phyloP scores from a whole-genome alignment of 2,329 filamentous ascomycete genomes.

The Penicillium sp. region DNA sequence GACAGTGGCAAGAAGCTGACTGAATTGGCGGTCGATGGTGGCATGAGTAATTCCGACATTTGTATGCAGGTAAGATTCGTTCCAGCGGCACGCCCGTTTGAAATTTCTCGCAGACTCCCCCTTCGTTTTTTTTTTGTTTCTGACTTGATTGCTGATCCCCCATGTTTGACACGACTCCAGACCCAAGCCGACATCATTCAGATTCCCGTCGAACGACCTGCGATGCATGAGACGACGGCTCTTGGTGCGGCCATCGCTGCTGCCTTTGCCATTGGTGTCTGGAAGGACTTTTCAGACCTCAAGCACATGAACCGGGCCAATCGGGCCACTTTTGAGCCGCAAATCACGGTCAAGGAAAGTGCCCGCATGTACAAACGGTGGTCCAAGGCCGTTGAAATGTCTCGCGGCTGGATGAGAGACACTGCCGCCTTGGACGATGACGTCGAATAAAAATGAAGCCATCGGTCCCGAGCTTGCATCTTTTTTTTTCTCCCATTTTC shows the following conservation, averaged over 20 bases:
- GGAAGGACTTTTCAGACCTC: slow-evolving; percentile 68
- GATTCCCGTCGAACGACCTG: slow-evolving; percentile 75
- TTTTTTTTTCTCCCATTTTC: slow-evolving; percentile 8
- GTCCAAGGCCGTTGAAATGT: slow-evolving; percentile 74
- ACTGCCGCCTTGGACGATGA: slow-evolving; percentile 23
- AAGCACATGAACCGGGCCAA: slow-evolving; percentile 66
- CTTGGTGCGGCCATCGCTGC: slow-evolving; percentile 84
- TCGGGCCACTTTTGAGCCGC: slow-evolving; percentile 63
- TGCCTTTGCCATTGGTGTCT: slow-evolving; percentile 72
- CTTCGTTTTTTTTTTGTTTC: neutral
- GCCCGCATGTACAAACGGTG: slow-evolving; percentile 62
- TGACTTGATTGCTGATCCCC: neutral
- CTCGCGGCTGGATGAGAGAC: slow-evolving; percentile 57
- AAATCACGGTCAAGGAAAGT: slow-evolving; percentile 55
- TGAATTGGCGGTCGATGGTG: slow-evolving; percentile 76
- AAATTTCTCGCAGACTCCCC: too few relatives aligned
- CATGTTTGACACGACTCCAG: slow-evolving; percentile 1
- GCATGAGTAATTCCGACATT: slow-evolving; percentile 79
- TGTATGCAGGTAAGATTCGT: slow-evolving; percentile 63
- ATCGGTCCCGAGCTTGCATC: slow-evolving; percentile 1
- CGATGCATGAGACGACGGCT: slow-evolving; percentile 86
- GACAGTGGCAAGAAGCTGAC: slow-evolving; percentile 73
- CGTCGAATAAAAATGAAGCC: slow-evolving; percentile 15
- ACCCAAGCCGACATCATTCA: slow-evolving; percentile 81
- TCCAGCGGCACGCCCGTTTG: too few relatives aligned